These are phyloP conservation scores for Adansonia madagascariensis DNA, from an alignment of 441 rosid genomes.

Conservation along the genomic window DNA sequence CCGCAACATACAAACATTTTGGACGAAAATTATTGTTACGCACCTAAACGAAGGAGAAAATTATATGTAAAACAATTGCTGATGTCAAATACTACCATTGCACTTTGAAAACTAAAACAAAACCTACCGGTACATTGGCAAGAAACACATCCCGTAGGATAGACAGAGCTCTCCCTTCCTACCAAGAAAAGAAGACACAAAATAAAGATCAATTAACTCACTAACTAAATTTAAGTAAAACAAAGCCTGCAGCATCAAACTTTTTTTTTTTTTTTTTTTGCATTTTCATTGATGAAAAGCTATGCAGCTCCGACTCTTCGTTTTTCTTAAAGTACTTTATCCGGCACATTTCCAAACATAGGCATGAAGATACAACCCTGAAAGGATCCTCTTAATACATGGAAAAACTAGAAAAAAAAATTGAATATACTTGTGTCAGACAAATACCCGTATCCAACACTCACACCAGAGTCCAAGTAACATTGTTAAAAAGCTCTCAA, in stretches of 20 bases:
- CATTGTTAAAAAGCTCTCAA: background rate
- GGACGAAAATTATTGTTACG: constrained; percentile 70
- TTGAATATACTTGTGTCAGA: too few species aligned
- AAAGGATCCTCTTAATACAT: too few species aligned
- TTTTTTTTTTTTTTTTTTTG: background rate
- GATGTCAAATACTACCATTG: constrained; percentile 4
- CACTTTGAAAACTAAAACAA: constrained; percentile 21
- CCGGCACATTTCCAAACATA: too few species aligned
- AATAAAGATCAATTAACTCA: background rate
- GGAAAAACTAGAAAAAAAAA: too few species aligned
- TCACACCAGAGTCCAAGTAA: too few species aligned
- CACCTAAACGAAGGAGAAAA: constrained; percentile 51
- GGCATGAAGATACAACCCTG: too few species aligned
- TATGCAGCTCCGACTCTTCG: too few species aligned
- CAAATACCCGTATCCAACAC: too few species aligned
- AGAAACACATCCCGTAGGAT: constrained; percentile 81
- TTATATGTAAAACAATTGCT: constrained; percentile 28
- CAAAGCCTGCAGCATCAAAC: constrained; percentile 2
- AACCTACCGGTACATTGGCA: constrained; percentile 88
- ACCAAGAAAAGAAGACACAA: constrained; percentile 14
- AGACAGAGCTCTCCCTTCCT: constrained; percentile 73
- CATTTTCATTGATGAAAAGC: constrained; percentile 12
- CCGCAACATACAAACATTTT: constrained; percentile 93
- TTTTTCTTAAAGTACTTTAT: too few species aligned
- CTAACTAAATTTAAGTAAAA: background rate